These are phyloP conservation scores for Trichosporon faecale DNA, from an alignment of 1,284 basidiomycete species.

Conservation along the genomic window DNA sequence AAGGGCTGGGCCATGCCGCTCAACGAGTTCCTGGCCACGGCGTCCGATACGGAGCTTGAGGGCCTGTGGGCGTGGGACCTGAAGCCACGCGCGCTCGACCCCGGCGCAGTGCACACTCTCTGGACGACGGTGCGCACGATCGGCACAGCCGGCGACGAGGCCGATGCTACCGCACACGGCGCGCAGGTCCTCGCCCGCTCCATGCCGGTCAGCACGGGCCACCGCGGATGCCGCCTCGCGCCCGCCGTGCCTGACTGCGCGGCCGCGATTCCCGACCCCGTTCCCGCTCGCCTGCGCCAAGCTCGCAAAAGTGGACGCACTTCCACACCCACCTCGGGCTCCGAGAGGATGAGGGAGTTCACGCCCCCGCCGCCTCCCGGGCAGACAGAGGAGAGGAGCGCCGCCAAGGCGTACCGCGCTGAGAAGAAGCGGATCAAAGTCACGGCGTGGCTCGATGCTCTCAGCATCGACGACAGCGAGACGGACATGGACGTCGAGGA, in stretches of 20 bases:
- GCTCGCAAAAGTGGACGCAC: not conserved
- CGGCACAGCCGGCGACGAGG: not conserved
- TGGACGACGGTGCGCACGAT: not conserved
- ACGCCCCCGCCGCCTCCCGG: not conserved
- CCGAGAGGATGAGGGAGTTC: not conserved
- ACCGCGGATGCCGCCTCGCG: not conserved
- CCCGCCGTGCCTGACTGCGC: not conserved
- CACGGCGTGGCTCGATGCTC: not conserved
- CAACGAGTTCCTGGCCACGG: not conserved
- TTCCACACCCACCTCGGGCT: not conserved
- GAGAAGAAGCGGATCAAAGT: not conserved
- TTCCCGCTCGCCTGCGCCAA: not conserved
- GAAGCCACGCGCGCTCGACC: not conserved
- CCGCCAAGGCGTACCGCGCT: not conserved
- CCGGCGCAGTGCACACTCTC: not conserved
- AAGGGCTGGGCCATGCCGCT: not conserved
- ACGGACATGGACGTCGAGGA: not conserved
- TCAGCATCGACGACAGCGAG: not conserved
- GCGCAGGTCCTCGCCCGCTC: not conserved
- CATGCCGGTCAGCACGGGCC: not conserved
- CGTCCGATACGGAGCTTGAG: not conserved
- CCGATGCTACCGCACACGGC: not conserved
- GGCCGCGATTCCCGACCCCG: not conserved
- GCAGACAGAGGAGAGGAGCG: not conserved
- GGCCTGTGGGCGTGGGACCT: constrained; percentile 1